These are phyloP conservation scores for Phytophthora macrochlamydospora DNA, from an alignment of 352 stramenopile genomes.

Conservation along the genomic window DNA sequence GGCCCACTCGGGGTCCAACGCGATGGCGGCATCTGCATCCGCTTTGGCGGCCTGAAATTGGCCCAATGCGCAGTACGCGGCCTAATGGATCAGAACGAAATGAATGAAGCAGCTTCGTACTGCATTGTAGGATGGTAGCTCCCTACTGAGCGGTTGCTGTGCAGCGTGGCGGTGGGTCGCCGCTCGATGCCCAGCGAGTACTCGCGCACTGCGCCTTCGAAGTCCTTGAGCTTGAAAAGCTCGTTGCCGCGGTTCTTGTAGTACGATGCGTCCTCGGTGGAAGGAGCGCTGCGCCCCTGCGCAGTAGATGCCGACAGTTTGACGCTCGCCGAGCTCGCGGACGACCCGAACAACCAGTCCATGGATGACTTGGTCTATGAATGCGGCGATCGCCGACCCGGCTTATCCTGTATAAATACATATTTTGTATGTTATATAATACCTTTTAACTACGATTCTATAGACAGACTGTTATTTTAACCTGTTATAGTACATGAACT, in stretches of 20 bases:
- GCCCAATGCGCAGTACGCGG: slow-evolving; percentile 68
- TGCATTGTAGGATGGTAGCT: too few relatives aligned
- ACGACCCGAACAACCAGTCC: slow-evolving; percentile 69
- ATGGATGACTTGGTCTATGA: slow-evolving; percentile 21
- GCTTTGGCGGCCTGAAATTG: slow-evolving; percentile 51
- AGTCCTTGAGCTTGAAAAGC: slow-evolving; percentile 65
- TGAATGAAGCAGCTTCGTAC: neutral
- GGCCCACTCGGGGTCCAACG: slow-evolving; percentile 67
- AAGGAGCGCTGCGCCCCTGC: slow-evolving; percentile 69
- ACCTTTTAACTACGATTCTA: too few relatives aligned
- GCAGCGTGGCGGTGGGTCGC: slow-evolving; percentile 64
- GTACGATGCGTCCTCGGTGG: slow-evolving; percentile 62
- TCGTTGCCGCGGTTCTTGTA: slow-evolving; percentile 76
- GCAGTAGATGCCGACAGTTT: slow-evolving; percentile 62
- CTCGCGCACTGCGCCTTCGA: slow-evolving; percentile 52
- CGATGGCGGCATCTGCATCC: slow-evolving; percentile 68
- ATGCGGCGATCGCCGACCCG: too few relatives aligned
- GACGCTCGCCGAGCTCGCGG: slow-evolving; percentile 26
- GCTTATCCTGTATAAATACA: too few relatives aligned
- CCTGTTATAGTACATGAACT: too few relatives aligned
- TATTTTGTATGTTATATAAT: too few relatives aligned
- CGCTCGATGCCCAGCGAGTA: slow-evolving; percentile 67
- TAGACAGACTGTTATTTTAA: too few relatives aligned
- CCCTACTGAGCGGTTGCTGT: slow-evolving; percentile 75
- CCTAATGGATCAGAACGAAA: slow-evolving; percentile 18